Conservation (phyloP, 1,284 basidiomycete genomes). For the Malassezia furfur region DNA sequence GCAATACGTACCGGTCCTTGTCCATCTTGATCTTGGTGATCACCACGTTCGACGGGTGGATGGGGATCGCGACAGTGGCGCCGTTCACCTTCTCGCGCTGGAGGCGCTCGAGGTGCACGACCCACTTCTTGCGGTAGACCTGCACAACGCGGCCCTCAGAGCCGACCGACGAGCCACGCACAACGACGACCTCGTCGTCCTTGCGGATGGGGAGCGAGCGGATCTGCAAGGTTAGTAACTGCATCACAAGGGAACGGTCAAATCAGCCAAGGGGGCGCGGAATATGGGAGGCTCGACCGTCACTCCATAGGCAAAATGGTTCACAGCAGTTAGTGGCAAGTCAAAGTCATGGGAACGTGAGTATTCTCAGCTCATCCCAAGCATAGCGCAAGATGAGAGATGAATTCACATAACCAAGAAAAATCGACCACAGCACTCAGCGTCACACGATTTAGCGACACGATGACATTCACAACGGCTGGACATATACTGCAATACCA, state of each 20-base stretch:
- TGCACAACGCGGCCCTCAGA: constrained; percentile 60
- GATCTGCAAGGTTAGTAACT: constrained; percentile 52
- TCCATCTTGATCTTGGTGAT: constrained; percentile 54
- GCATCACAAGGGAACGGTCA: not conserved
- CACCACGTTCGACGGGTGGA: constrained; percentile 95
- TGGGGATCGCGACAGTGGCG: constrained; percentile 80
- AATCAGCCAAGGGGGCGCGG: not conserved
- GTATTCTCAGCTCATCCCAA: too few species aligned
- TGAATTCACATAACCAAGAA: too few species aligned
- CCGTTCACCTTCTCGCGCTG: constrained; percentile 97
- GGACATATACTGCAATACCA: too few species aligned
- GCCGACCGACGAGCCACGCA: constrained; percentile 62
- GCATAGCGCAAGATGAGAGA: too few species aligned
- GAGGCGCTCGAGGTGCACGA: constrained; percentile 96
- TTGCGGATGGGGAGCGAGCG: constrained; percentile 93
- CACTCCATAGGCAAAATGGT: too few species aligned
- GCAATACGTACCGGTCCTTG: constrained; percentile 39
- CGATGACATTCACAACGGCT: too few species aligned
- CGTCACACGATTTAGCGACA: too few species aligned
- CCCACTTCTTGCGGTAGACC: constrained; percentile 99
- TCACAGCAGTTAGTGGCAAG: too few species aligned
- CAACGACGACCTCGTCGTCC: constrained; percentile 95
- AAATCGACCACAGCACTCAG: too few species aligned
- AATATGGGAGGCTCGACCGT: not conserved
- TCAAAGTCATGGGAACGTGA: too few species aligned